These are phyloP conservation scores for Byssochlamys sp. DNA, from an alignment of 2,329 filamentous ascomycete genomes.

Conservation along the genomic window DNA sequence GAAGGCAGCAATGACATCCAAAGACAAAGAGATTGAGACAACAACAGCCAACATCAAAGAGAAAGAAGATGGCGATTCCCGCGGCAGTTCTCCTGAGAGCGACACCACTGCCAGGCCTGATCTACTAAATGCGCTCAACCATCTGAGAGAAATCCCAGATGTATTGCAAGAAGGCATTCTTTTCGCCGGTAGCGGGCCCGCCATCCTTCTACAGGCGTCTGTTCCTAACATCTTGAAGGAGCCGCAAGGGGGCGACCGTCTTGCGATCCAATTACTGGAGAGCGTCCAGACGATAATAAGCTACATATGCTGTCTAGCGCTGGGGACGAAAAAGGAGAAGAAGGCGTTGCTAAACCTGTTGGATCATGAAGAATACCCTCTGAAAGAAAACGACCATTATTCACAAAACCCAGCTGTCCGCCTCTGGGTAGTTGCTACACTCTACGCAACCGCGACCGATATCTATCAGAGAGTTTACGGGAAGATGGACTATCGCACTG, in stretches of 20 bases:
- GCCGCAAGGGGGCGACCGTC: constrained; percentile 9
- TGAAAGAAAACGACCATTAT: constrained; percentile 12
- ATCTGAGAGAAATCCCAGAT: constrained; percentile 25
- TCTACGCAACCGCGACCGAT: constrained; percentile 28
- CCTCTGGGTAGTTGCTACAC: constrained; percentile 26
- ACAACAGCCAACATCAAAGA: constrained; percentile 7
- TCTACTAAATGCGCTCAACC: constrained; percentile 20
- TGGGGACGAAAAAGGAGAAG: constrained; percentile 22
- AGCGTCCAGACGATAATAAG: constrained; percentile 21
- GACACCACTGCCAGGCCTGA: constrained; percentile 7
- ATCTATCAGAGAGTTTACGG: constrained; percentile 30
- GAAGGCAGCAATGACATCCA: too few species aligned
- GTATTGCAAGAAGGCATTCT: constrained; percentile 28
- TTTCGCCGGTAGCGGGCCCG: constrained; percentile 24
- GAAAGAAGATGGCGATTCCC: constrained; percentile 6
- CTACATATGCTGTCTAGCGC: constrained; percentile 26
- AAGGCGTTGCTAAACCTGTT: constrained; percentile 19
- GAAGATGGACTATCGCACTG: constrained; percentile 21
- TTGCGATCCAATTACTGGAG: constrained; percentile 22
- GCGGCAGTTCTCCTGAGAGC: not conserved
- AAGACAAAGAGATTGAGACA: not conserved
- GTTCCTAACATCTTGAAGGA: constrained; percentile 16
- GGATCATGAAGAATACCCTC: constrained; percentile 13
- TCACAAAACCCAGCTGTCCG: constrained; percentile 5
- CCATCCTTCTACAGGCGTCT: constrained; percentile 26